Percentiles rank a stretch among this genome's conserved stretches.
These are phyloP conservation scores for Mallotus japonicus DNA, from an alignment of 441 rosid genomes.

Conservation along the genomic window DNA sequence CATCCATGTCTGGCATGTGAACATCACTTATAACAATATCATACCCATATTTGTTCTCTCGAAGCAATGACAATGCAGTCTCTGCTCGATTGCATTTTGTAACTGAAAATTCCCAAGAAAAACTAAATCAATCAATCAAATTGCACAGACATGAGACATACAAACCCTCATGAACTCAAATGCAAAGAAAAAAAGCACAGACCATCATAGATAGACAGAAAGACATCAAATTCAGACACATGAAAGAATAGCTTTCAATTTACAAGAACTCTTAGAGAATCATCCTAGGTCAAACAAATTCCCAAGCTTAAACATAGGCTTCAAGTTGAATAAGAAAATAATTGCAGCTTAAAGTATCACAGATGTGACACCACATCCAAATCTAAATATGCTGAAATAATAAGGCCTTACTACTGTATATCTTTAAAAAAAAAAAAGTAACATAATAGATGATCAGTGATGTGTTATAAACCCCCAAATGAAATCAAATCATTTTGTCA, in stretches of 20 bases:
- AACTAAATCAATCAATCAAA: slow-evolving; percentile 27
- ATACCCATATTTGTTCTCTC: slow-evolving; percentile 68
- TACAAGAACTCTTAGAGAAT: slow-evolving; percentile 8
- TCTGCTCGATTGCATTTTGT: slow-evolving; percentile 82
- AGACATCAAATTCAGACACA: slow-evolving; percentile 12
- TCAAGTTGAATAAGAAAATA: slow-evolving; percentile 16
- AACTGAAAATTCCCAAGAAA: slow-evolving; percentile 47
- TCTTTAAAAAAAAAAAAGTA: slow-evolving; percentile 12
- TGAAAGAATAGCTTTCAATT: not conserved
- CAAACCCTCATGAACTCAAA: slow-evolving; percentile 8
- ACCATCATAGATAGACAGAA: not conserved
- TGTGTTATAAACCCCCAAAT: slow-evolving; percentile 8
- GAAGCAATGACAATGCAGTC: slow-evolving; percentile 54
- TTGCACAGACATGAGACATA: not conserved
- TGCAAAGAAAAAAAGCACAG: not conserved
- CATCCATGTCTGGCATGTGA: slow-evolving; percentile 98
- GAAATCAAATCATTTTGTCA: slow-evolving; percentile 1
- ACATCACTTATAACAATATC: slow-evolving; percentile 93
- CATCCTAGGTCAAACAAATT: slow-evolving; percentile 9
- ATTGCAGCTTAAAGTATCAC: slow-evolving; percentile 14
- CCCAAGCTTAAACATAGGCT: not conserved
- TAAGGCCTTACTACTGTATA: not conserved
- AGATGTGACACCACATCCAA: slow-evolving; percentile 19
- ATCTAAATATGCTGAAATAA: slow-evolving; percentile 16
- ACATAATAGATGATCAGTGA: slow-evolving; percentile 14